A percentile compares a stretch with the other conserved stretches of the same genome.
Conservation (phyloP, 2,329 filamentous ascomycete species). For the Fusarium clavum region DNA sequence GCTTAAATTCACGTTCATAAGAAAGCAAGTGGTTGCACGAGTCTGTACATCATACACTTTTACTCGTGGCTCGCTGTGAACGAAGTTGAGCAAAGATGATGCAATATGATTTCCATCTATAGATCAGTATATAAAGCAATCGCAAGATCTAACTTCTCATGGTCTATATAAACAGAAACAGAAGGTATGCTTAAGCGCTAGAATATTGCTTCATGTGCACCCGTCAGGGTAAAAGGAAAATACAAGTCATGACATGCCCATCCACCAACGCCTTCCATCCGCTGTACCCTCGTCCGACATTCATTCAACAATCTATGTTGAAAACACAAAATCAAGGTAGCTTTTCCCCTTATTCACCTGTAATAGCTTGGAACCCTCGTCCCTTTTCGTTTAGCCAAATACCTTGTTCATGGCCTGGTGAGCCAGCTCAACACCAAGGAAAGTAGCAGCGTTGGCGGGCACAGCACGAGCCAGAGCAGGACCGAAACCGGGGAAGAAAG, state of each 20-base stretch:
- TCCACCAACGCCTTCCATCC: constrained; percentile 33
- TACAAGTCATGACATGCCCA: constrained; percentile 26
- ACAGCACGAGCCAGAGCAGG: constrained; percentile 93
- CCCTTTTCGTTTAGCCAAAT: constrained; percentile 60
- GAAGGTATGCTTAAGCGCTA: constrained; percentile 29
- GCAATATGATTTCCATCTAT: constrained; percentile 15
- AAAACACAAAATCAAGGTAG: constrained; percentile 21
- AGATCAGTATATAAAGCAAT: constrained; percentile 10
- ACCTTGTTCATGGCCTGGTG: constrained; percentile 84
- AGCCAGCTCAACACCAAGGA: constrained; percentile 85
- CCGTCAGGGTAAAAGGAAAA: constrained; percentile 10
- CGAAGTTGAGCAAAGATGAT: neutral
- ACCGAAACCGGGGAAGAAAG: constrained; percentile 97
- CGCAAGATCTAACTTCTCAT: constrained; percentile 11
- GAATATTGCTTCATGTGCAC: constrained; percentile 21
- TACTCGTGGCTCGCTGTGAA: neutral
- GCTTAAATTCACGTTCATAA: constrained; percentile 17
- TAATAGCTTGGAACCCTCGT: neutral
- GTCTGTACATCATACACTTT: neutral
- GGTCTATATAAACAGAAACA: constrained; percentile 24
- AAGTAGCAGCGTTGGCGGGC: constrained; percentile 96
- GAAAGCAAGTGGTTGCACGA: constrained; percentile 1
- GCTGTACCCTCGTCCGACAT: constrained; percentile 7
- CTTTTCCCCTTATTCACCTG: constrained; percentile 16
- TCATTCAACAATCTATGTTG: constrained; percentile 5